A percentile compares a stretch with the other conserved stretches of the same genome.
These are phyloP conservation scores for Asterophora lycoperdoides DNA, from an alignment of 768 basidiomycete species.

Conservation along the genomic window DNA sequence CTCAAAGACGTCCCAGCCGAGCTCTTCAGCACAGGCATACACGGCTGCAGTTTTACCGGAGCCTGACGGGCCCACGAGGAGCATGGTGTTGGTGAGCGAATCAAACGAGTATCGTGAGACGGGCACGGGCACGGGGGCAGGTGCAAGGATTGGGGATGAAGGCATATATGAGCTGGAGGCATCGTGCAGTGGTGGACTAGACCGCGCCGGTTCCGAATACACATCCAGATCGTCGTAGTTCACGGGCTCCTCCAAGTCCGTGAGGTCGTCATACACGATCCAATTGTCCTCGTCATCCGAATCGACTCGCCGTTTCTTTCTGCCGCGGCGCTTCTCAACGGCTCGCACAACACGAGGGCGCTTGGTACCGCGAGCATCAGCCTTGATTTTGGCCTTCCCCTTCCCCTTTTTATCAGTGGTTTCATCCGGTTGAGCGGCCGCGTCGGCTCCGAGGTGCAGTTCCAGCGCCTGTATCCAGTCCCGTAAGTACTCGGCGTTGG, in stretches of 20 bases:
- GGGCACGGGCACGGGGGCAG: neutral
- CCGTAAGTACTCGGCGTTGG: slow-evolving; percentile 62
- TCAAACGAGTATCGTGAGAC: slow-evolving; percentile 24
- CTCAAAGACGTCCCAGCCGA: slow-evolving; percentile 96
- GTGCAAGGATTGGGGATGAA: neutral
- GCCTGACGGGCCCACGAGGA: slow-evolving; percentile 80
- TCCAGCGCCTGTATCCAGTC: slow-evolving; percentile 77
- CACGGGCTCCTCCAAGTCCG: slow-evolving; percentile 21
- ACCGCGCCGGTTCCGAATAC: slow-evolving; percentile 15
- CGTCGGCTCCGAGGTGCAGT: slow-evolving; percentile 40
- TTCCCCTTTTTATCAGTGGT: slow-evolving; percentile 20
- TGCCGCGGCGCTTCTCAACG: slow-evolving; percentile 40
- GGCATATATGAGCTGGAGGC: neutral
- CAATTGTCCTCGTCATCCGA: slow-evolving; percentile 58
- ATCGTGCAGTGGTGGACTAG: slow-evolving; percentile 6
- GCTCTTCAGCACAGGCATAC: slow-evolving; percentile 89
- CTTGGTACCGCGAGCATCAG: slow-evolving; percentile 40
- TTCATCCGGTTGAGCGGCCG: slow-evolving; percentile 7
- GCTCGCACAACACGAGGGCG: slow-evolving; percentile 57
- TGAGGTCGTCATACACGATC: slow-evolving; percentile 46
- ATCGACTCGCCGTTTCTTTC: slow-evolving; percentile 52
- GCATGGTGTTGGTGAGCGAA: slow-evolving; percentile 77
- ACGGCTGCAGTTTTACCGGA: slow-evolving; percentile 90
- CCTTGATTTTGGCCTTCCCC: slow-evolving; percentile 17
- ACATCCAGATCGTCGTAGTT: slow-evolving; percentile 32